Conservation (phyloP, 495 filamentous ascomycete genomes). For the Hyaloscypha finlandica region DNA sequence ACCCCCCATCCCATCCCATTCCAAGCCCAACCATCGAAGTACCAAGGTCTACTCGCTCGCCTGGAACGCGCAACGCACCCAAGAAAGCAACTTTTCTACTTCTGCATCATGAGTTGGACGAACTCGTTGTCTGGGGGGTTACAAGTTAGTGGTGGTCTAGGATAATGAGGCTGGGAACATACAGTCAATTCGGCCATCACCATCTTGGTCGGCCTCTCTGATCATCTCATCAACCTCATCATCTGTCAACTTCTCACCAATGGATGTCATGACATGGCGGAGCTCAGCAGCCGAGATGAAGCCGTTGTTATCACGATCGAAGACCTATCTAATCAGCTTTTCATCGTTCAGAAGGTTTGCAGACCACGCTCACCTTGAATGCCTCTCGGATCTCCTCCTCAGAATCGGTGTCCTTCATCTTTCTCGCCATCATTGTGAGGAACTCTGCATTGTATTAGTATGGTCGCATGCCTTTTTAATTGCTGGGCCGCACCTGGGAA, state of each 20-base stretch:
- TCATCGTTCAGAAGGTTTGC: not conserved
- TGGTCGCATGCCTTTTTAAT: conserved; percentile 2
- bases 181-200: conserved; percentile 96
- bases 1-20: not conserved
- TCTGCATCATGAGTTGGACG: conserved; percentile 99
- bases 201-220: conserved; percentile 97
- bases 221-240: conserved; percentile 99
- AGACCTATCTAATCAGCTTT: conserved; percentile 63
- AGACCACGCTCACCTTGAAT: conserved; percentile 44
- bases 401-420: conserved; percentile 99
- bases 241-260: conserved; percentile 98
- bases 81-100: conserved; percentile 58
- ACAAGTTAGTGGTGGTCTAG: not conserved
- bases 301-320: conserved; percentile 98
- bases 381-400: conserved; percentile 98
- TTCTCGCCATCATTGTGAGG: conserved; percentile 99
- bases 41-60: conserved; percentile 6
- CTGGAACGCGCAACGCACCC: conserved; percentile 30
- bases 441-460: conserved; percentile 65
- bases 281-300: conserved; percentile 98
- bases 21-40: conserved; percentile 11
- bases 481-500: conserved; percentile 75
- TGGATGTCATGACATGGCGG: conserved; percentile 99
- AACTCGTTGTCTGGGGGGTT: conserved; percentile 88
- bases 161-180: conserved; percentile 29